These are phyloP conservation scores for Microbotryum lychnidis-dioicae DNA, from an alignment of 1,284 basidiomycete genomes.

Conservation along the genomic window DNA sequence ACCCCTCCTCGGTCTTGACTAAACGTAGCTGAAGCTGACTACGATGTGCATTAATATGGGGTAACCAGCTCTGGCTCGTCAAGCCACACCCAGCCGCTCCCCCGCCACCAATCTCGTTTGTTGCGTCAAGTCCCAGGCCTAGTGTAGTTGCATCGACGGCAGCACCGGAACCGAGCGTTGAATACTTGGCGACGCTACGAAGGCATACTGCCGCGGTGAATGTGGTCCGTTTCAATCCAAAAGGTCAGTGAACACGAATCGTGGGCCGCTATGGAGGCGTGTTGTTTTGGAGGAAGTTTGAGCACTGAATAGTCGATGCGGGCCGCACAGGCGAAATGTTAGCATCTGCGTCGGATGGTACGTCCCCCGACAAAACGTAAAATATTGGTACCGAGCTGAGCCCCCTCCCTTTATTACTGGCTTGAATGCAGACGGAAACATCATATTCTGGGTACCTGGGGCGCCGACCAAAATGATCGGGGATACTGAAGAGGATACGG, in stretches of 20 bases:
- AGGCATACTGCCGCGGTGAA: slow-evolving; percentile 94
- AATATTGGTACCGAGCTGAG: slow-evolving; percentile 1
- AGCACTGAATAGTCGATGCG: not conserved
- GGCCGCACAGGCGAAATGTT: slow-evolving; percentile 64
- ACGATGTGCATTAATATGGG: not conserved
- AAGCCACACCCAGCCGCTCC: slow-evolving; percentile 73
- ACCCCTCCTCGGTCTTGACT: no score
- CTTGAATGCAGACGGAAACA: slow-evolving; percentile 70
- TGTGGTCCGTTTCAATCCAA: slow-evolving; percentile 86
- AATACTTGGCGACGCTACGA: slow-evolving; percentile 87
- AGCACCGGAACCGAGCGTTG: slow-evolving; percentile 59
- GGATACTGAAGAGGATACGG: slow-evolving; percentile 64
- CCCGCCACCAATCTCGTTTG: not conserved
- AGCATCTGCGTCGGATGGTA: slow-evolving; percentile 90
- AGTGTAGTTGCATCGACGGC: slow-evolving; percentile 7
- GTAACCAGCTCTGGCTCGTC: slow-evolving; percentile 76
- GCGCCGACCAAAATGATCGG: slow-evolving; percentile 66
- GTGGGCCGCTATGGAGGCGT: not conserved
- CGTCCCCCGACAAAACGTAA: slow-evolving; percentile 35
- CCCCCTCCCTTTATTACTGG: not conserved
- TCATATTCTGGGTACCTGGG: slow-evolving; percentile 87
- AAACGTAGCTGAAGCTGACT: not conserved
- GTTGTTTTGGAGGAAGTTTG: not conserved
- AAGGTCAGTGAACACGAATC: slow-evolving; percentile 54
- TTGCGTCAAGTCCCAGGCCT: not conserved